phyloP scores from a whole-genome alignment of 164 flowering plant genomes.

The Aristolochia contorta region DNA sequence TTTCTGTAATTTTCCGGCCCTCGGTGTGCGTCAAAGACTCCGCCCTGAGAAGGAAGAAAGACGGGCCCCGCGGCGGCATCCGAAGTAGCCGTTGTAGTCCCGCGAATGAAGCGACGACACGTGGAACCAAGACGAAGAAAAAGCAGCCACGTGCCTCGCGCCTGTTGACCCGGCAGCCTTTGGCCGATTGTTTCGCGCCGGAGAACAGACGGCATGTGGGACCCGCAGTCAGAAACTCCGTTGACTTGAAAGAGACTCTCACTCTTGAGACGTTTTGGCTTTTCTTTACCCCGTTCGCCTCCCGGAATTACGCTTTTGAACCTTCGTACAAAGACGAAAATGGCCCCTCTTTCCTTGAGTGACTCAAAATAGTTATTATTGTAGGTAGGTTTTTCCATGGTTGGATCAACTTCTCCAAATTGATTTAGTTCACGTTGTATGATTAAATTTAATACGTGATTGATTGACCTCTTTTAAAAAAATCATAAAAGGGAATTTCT shows the following conservation, averaged over 20 bases:
- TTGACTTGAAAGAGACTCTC: constrained; percentile 8
- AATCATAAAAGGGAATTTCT: no score
- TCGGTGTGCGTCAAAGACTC: neutral
- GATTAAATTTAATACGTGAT: no score
- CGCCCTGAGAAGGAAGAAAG: no score
- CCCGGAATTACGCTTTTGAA: no score
- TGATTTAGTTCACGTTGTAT: no score
- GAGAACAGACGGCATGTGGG: constrained; percentile 1
- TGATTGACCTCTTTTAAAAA: no score
- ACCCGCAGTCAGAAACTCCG: constrained; percentile 2
- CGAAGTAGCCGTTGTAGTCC: constrained; percentile 5
- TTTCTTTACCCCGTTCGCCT: no score
- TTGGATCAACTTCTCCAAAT: no score
- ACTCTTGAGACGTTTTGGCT: neutral
- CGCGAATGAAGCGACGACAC: neutral
- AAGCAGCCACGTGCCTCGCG: neutral
- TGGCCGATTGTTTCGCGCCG: neutral
- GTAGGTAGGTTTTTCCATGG: no score
- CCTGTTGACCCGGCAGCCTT: constrained; percentile 7
- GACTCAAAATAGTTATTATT: no score
- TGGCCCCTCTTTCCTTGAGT: no score
- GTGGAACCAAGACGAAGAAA: neutral
- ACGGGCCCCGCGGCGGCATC: constrained; percentile 5
- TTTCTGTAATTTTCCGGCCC: constrained; percentile 4
- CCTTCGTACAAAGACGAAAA: no score